Evolutionary conservation across 2,329 filamentous ascomycete genomes (phyloP), one percentile per base, ranked within the genome.

Genomic region (Pseudogymnoascus sp.): DNA sequence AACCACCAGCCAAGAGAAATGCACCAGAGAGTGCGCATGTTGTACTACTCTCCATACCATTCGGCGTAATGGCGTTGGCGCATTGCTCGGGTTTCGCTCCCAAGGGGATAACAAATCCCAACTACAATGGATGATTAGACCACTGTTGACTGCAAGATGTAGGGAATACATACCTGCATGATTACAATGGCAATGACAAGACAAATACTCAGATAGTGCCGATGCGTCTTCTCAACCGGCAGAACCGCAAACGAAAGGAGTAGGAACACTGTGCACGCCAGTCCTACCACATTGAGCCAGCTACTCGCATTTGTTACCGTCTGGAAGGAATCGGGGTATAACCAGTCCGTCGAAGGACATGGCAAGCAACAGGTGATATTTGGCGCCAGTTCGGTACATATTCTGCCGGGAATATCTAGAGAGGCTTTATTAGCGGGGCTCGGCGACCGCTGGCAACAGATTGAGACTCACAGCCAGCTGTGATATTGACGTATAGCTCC

Each of bases 201-300:
- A 73, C 91, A 94, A 67, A 97, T 88, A 72, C 90, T 97, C 38
- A 99, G 80, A 72, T 97, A 97, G 74, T 99, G 94, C 62, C 92
- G 86, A 71, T 91, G 86, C 5, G 94, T 97, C 78, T 91, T 93
- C 70, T 96, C 91, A 23, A 91, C 85, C 0, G 94, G 92, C 21
- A 99, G 79, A 12, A 88, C 80, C 3, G 85, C 78, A 81, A 92
- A 97, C 5, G 91, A 95, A 5, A 90, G 61, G 14, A 97, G 78
- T 63, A 97, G 79, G 71, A 94, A 93, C 14, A 86, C 71, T 65
- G 89, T 88, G 69, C 89, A 85, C 59, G 88, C 76, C 44, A 92
- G 81, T 62, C 91, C 86, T 8, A 81, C 84, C 14, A 96, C 85
- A 66, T 90, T 91, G 63, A 97, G 79, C 86, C 90, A 96, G 75